Base-by-base conservation (phyloP, 805 yeast species). In the Hanseniaspora clermontiae region DNA sequence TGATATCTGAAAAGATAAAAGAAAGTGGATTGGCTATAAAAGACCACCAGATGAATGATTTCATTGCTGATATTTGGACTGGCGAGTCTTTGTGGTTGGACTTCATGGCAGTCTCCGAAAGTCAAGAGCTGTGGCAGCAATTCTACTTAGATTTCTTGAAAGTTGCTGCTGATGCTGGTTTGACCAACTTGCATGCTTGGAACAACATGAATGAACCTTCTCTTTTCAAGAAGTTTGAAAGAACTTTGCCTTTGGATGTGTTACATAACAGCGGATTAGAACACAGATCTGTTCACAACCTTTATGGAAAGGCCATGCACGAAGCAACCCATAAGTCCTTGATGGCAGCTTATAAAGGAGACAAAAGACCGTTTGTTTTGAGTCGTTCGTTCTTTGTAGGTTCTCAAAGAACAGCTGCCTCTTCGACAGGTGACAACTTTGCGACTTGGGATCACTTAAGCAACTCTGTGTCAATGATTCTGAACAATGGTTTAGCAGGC, bases 191-290 rank as follows among this genome's bases (percentile, higher is more conserved):
- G 49, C 83, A 83, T 64, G 72, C 93, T 19, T 93, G 99, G 99
- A 93, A 91, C 68, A 98, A 93, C 68, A 93, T 93, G 99, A 87
- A 86, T 69, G 99, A 93, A 70, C 97, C 97, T 0, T 87, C 97
- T 0, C 84, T 93, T 5, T 93, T 93, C 66, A 80, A 83, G 62
- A 98, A 97, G 1, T 95, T 97, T 1, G 98, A 93, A 68, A 88
- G 96, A 0, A 73, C 95, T 0, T 81, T 93, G 20, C 95, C 95
- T 37, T 84, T 84, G 62, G 95, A 89, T 68, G 70, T 77, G 24
- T 63, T 90, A 40, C 96, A 91, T 62, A 77, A 72, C 65, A 95
- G 88, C 3, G 78, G 81, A 17, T 82, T 83, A 80, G 97, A 93
- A 68, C 95, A 91, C 66, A 80, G 98, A 59, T 87, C 95, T 5